A percentile compares a stretch with the other conserved stretches of the same genome.
Conservation (phyloP, 2,329 filamentous ascomycete genomes). For the Drechmeria coniospora region DNA sequence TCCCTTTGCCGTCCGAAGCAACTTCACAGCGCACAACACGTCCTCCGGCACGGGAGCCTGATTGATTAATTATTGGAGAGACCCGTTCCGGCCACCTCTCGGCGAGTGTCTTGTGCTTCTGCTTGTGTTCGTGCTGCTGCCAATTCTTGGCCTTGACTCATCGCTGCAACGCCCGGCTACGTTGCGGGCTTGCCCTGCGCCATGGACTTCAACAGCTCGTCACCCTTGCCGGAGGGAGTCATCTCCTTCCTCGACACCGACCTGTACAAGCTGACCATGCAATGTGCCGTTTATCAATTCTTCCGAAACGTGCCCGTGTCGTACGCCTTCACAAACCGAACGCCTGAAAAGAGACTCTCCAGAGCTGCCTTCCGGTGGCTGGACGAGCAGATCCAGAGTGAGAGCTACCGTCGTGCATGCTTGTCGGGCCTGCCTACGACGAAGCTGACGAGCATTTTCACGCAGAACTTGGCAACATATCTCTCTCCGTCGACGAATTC, state of each 20-base stretch:
- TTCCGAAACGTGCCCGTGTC: slow-evolving; percentile 72
- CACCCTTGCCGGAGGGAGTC: slow-evolving; percentile 57
- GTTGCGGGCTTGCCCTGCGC: too few species aligned
- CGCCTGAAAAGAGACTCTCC: slow-evolving; percentile 81
- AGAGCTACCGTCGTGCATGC: slow-evolving; percentile 11
- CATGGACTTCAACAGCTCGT: slow-evolving; percentile 54
- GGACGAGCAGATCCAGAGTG: slow-evolving; percentile 64
- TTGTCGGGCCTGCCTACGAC: background rate
- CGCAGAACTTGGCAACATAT: slow-evolving; percentile 73
- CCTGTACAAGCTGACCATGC: slow-evolving; percentile 97
- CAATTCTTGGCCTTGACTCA: too few species aligned
- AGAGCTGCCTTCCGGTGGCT: slow-evolving; percentile 77
- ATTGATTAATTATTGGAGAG: too few species aligned
- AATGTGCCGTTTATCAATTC: slow-evolving; percentile 88
- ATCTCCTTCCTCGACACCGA: slow-evolving; percentile 72
- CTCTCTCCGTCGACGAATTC: slow-evolving; percentile 64
- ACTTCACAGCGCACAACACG: too few species aligned
- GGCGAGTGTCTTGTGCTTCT: too few species aligned
- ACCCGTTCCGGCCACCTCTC: too few species aligned
- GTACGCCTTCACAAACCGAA: slow-evolving; percentile 91
- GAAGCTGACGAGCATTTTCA: too few species aligned
- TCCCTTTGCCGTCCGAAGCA: too few species aligned
- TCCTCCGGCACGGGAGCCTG: too few species aligned
- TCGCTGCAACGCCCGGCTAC: too few species aligned
- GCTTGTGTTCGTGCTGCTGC: too few species aligned